Evolutionary conservation across 2,329 filamentous ascomycete species (phyloP), one percentile per base, ranked within the genome.

Genomic region (Cercospora sp.): DNA sequence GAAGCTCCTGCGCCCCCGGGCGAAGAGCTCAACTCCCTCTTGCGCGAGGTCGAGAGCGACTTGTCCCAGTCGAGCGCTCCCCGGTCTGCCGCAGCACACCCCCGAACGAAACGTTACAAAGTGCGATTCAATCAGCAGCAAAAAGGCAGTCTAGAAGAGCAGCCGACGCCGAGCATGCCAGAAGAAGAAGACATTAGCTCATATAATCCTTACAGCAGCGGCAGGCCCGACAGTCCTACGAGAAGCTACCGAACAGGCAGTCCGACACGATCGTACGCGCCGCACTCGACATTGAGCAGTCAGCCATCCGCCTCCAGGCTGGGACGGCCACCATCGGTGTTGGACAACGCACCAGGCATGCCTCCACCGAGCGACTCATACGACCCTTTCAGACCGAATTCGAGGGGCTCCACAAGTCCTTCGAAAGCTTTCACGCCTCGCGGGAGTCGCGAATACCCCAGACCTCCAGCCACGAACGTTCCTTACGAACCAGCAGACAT

Each of bases 401-500:
- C 89, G 5, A 87, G 77, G 65, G 63, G 87, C 0, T 85, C 85
- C 0, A 82, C 87, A 65, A 83, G 87, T 1, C 86, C 87, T 12
- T 83, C 67, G 8, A 72, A 69, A 28, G 57, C 65, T 18, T 73
- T 68, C 26, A 70, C 72, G 20, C 69, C 85, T 28, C 79, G 81
- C 72, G 81, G 77, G 23, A 83, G 83, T 3, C 81, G 82, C 33
- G 91, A 94, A 69, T 92, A 91, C 79, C 80, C 86, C 30, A 86
- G 91, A 62, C 91, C 91, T 8, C 90, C 92, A 2, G 87, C 91
- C 1, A 87, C 89, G 0, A 89, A 84, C 72, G 83, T 90, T 26
- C 85, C 89, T 3, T 98, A 95, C 79, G 95, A 98, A 79, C 92
- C 93, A 0, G 86, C 90, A 23, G 94, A 97, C 74, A 81, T 98